Percentiles rank a stretch among this genome's conserved stretches.
These are phyloP conservation scores for Pleurotus cornucopiae DNA, from an alignment of 768 basidiomycete species.

Conservation along the genomic window DNA sequence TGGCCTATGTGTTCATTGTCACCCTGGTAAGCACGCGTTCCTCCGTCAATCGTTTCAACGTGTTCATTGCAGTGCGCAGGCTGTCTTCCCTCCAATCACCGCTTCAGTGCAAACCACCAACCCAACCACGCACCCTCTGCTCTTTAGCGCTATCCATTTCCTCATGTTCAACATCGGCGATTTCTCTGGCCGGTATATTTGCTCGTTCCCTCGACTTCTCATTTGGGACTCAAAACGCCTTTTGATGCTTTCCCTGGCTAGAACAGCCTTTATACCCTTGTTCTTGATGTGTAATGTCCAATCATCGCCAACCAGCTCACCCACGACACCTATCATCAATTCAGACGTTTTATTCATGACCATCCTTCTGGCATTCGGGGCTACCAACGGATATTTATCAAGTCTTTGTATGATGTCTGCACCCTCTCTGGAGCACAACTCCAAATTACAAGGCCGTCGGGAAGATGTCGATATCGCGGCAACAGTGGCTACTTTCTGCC, in stretches of 20 bases:
- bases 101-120: slow-evolving; percentile 68
- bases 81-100: slow-evolving; percentile 86
- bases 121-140: slow-evolving; percentile 65
- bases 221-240: slow-evolving; percentile 69
- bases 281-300: slow-evolving; percentile 89
- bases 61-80: slow-evolving; percentile 34
- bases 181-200: slow-evolving; percentile 63
- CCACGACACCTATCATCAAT: slow-evolving; percentile 51
- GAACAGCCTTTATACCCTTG: slow-evolving; percentile 80
- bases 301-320: slow-evolving; percentile 29
- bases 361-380: slow-evolving; percentile 69
- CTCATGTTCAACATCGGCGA: slow-evolving; percentile 73
- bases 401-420: slow-evolving; percentile 81
- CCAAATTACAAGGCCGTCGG: slow-evolving; percentile 56
- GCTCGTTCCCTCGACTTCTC: slow-evolving; percentile 58
- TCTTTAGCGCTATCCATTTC: slow-evolving; percentile 80
- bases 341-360: slow-evolving; percentile 77
- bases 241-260: slow-evolving; percentile 56
- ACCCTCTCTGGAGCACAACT: slow-evolving; percentile 78
- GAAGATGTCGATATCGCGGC: slow-evolving; percentile 87
- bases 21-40: slow-evolving; percentile 58
- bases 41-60: not conserved
- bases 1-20: slow-evolving; percentile 70
- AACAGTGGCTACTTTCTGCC: slow-evolving; percentile 72
- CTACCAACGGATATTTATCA: slow-evolving; percentile 77